Base-by-base conservation (phyloP, 768 basidiomycete species). In the Tremella mesenterica region DNA sequence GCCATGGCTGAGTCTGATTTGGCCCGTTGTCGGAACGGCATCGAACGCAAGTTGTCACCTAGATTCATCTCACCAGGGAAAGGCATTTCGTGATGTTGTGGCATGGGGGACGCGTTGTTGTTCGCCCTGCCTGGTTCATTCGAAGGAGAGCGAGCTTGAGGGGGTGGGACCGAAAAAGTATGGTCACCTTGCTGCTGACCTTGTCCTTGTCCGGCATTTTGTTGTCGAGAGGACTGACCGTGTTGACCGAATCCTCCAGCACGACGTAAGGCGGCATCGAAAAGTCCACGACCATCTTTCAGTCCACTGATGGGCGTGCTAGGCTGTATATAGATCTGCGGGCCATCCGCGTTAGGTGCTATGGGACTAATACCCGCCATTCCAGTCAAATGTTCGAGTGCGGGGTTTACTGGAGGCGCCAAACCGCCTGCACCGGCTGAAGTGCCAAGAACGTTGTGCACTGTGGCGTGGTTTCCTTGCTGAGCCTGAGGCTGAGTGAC, bases 281-380 rank as follows among this genome's bases (percentile, higher is more conserved):
- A 69, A 8, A 66, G 33, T 4, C 67, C 67, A 30, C 65, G 41
- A 13, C 58, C 62, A 31, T 66, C 67, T 39, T 61, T 66, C 48
- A 69, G 16, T 12, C 67, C 67, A 23, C 63, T 64, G 31, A 66
- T 66, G 2, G 67, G 67, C 20, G 67, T 69, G 59, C 67, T 69
- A 13, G 67, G 67, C 48, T 66, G 64, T 13, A 69, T 53, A 43
- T 57, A 66, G 47, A 69, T 69, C 56, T 60, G 58, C 9, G 67
- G 67, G 7, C 67, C 67, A 50, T 66, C 67, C 10, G 59, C 64
- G 54, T 55, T 64, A 12, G 67, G 64, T 5, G 56, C 64, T 34
- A 69, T 66, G 8, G 67, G 67, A 44, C 67, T 69, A 52, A 69
- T 64, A 12, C 67, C 67, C 21, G 60, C 60, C 67, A 69, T 69